These are phyloP conservation scores for Tremella mesenterica DNA, from an alignment of 768 basidiomycete species.

Conservation along the genomic window DNA sequence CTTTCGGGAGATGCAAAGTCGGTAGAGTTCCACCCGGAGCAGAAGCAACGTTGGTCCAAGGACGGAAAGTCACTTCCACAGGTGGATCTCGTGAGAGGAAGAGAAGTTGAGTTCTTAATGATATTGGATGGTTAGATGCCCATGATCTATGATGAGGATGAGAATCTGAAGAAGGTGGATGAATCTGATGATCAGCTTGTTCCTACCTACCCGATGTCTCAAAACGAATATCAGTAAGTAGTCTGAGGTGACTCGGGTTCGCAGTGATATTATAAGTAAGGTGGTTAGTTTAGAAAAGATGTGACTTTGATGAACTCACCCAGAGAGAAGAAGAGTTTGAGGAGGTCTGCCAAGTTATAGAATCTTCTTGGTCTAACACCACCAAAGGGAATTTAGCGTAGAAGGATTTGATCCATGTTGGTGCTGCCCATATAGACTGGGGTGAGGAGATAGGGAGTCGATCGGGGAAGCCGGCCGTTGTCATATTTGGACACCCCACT, in stretches of 20 bases:
- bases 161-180: constrained; percentile 8
- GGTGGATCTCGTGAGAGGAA: constrained; percentile 23
- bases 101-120: constrained; percentile 28
- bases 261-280: too few relatives aligned
- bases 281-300: too few relatives aligned
- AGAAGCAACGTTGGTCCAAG: constrained; percentile 20
- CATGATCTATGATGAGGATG: constrained; percentile 19
- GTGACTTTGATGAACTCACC: constrained; percentile 24
- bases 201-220: background rate
- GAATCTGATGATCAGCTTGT: constrained; percentile 15
- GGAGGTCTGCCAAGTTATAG: constrained; percentile 3
- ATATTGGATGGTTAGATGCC: constrained; percentile 25
- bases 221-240: background rate
- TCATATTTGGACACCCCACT: too few relatives aligned
- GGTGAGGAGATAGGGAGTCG: background rate
- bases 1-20: constrained; percentile 18
- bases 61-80: constrained; percentile 17
- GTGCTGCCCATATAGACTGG: constrained; percentile 17
- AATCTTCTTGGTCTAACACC: constrained; percentile 27
- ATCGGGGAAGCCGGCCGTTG: background rate
- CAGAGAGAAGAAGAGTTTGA: constrained; percentile 8
- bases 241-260: background rate
- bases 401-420: constrained; percentile 22
- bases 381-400: constrained; percentile 35
- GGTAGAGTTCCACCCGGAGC: constrained; percentile 28